These are phyloP conservation scores for Helminthosporium solani DNA, from an alignment of 2,329 filamentous ascomycete genomes.

Conservation along the genomic window DNA sequence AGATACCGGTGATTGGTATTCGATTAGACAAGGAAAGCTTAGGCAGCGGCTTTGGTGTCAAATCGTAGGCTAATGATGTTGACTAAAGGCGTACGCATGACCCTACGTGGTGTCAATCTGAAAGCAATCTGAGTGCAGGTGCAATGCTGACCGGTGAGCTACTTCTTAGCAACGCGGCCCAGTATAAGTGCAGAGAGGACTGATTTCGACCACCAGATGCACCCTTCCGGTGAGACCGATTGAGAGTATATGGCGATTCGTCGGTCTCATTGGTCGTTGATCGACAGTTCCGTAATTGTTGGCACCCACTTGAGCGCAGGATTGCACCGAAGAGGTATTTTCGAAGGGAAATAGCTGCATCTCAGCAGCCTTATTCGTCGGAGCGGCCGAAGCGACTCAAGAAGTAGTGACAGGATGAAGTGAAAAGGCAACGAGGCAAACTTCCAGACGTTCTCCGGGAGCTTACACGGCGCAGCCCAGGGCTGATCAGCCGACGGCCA, in stretches of 20 bases:
- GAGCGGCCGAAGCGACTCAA: conserved; percentile 10
- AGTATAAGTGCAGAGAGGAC: conserved; percentile 3
- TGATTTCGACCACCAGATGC: conserved; percentile 8
- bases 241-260: conserved; percentile 3
- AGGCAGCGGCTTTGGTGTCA: conserved; percentile 3
- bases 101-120: conserved; percentile 9
- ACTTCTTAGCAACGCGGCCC: conserved; percentile 1
- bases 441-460: conserved; percentile 14
- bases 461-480: conserved; percentile 8
- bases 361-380: conserved; percentile 14
- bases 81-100: conserved; percentile 22
- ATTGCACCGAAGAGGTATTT: conserved; percentile 9
- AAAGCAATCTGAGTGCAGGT: conserved; percentile 11
- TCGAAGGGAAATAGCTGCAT: conserved; percentile 5
- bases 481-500: conserved; percentile 12
- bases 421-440: conserved; percentile 23
- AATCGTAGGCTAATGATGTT: conserved; percentile 10
- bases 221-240: conserved; percentile 21
- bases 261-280: conserved; percentile 14
- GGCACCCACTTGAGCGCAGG: conserved; percentile 3
- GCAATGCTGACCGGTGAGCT: conserved; percentile 25
- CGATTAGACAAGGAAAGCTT: neutral
- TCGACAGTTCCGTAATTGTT: conserved; percentile 8
- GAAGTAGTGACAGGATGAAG: conserved; percentile 2
- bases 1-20: neutral